Evolutionary conservation across 805 yeast species (phyloP), one percentile per base, ranked within the genome.

Genomic region (Metschnikowia matae): DNA sequence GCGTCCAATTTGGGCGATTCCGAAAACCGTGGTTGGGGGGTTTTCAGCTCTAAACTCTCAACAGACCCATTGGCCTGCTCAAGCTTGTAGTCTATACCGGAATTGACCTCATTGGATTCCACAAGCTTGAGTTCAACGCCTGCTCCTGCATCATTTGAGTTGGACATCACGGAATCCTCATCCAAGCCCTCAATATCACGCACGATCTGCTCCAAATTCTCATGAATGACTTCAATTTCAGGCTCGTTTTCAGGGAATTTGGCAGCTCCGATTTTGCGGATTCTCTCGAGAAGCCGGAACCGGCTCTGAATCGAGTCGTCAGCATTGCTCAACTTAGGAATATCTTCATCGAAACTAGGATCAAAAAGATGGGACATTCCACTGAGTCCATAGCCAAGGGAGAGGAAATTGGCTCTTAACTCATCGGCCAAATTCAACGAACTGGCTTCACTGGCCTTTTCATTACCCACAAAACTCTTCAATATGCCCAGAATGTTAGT

Each of bases 361-460:
- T 89, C 96, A 58, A 87, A 80, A 35, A 90, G 68, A 40, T 78
- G 74, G 33, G 96, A 79, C 7, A 82, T 70, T 23, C 97, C 96
- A 39, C 91, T 81, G 3, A 85, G 56, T 0, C 82, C 69, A 51
- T 83, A 81, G 0, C 86, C 75, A 43, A 87, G 62, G 46, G 80
- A 82, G 8, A 82, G 68, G 26, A 87, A 68, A 57, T 79, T 76
- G 54, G 77, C 78, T 23, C 80, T 71, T 15, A 88, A 62, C 2
- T 71, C 77, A 56, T 87, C 92, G 2, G 80, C 65, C 3, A 68
- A 54, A 17, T 68, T 64, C 2, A 75, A 50, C 1, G 68, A 59
- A 2, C 54, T 54, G 7, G 21, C 44, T 47, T 41, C 46, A 54
- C 14, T 41, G 59, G 4, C 49, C 41, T 53, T 60, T 40, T 52